Base-by-base conservation (phyloP, 73 alveolate genomes). In the Blepharisma stoltei region DNA sequence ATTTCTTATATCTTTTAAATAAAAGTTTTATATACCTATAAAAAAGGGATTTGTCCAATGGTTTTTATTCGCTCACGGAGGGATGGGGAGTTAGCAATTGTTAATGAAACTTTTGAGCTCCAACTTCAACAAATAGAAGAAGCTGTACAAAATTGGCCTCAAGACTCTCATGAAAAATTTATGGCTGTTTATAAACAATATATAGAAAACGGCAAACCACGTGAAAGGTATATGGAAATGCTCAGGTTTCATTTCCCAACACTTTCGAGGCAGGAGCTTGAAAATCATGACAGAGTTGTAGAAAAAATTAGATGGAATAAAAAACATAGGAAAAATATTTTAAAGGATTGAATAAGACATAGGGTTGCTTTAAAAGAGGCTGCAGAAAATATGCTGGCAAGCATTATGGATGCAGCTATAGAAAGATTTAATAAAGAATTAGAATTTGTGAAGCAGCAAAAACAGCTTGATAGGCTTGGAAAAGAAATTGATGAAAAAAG, bases 141-240 rank as follows among this genome's bases (percentile, higher is more conserved):
- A 8, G 46, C 73, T 8, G 5, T 8, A 25, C 73, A 60, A 2
- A 18, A 18, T 60, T 60, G 73, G 73, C 46, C 14, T 25, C 46
- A 60, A 18, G 76, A 11, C 1, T 48, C 25, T 7, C 52, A 71
- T 45, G n/a, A 7, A 21, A 71, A 4, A 18, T 41, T 81, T 52
- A 43, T 44, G n/a, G 76, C 60, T 18, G 54, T 81, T 21, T 77
- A 86, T 68, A 81, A 81, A 32, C 21, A 60, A 23, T 81, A 85
- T 38, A 23, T 78, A 14, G 55, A 67, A 71, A 43, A n/a, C 6
- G 82, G 89, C 14, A 78, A 83, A 46, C 67, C 78, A 4, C 27
- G 91, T 18, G 89, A 79, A 69, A 83, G 70, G 55, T 83, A 79
- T 48, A 70, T 65, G 82, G 89, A 88, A 75, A 49, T 89, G 54